Base-by-base conservation (phyloP, 1,284 basidiomycete species). In the Sanghuangporus baumii region DNA sequence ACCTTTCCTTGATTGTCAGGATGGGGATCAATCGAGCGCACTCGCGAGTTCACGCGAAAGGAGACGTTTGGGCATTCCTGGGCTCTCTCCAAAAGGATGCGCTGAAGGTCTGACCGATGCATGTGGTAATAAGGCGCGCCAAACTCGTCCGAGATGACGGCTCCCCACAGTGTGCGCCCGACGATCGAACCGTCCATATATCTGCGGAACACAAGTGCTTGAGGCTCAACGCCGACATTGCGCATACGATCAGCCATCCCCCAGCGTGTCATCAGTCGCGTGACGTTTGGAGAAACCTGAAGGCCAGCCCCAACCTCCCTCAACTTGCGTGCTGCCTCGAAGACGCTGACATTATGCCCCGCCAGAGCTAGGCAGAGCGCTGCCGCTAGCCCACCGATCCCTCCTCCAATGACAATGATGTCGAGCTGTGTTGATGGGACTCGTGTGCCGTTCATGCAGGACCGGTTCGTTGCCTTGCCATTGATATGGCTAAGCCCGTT, bases 81-180 rank as follows among this genome's bases (percentile, higher is more conserved):
- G 9, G 79, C 78, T 3, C 79, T 70, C 3, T 78, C 75, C 55
- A 73, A 74, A 4, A 84, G 68, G 26, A 83, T 72, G 11, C 71
- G 71, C 60, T 81, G 79, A 12, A 85, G 74, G 67, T 85, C 83
- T 34, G 78, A 80, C 62, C 84, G 75, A 61, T 84, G 82, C 41
- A 84, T 75, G 66, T 83, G 79, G 67, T 80, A 83, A 66, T 82
- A 84, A 0, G 83, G 83, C 1, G 79, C 74, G 7, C 78, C 80
- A 57, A 80, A 73, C 11, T 76, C 73, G 11, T 72, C 66, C 50
- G 76, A 75, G 69, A 81, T 76, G 9, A 16, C 34, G 14, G 74
- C 43, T 14, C 77, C 78, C 74, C 76, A 79, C 59, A 66, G 70
- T 16, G 76, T 80, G 72, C 76, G 78, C 9, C 78, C 82, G 6